Evolutionary conservation across 768 basidiomycete species (phyloP), one percentile per base, ranked within the genome.

Genomic region (Suillus sp.): DNA sequence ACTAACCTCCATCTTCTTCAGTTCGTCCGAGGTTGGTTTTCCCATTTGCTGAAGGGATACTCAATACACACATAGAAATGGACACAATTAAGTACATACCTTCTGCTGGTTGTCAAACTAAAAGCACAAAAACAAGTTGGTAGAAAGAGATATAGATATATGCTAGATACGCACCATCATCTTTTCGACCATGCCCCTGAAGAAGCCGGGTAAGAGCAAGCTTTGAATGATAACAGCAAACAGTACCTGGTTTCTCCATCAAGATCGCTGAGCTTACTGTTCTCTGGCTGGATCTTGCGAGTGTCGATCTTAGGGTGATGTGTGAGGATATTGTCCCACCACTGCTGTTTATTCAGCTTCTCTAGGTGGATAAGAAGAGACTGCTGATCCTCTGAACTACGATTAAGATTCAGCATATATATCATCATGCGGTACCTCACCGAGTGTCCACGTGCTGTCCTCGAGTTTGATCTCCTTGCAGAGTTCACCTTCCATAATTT

Each of bases 241-340:
- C n/a, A 45, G 38, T 68, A 90, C 93, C 93, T 87, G 1, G 96
- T 99, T 74, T 99, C 96, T 13, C 90, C 91, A 70, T 99, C 97
- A 25, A 99, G 84, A 71, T 99, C 97, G 73, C 95, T 92, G 60
- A 99, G 82, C 74, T 97, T 96, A 73, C 95, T 95, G 74, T 98
- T 96, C 70, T 90, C 87, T 2, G 97, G 97, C 70, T 91, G 89
- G 68, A 99, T 98, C 80, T 97, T 99, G 61, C 83, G 91, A 11
- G 95, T 97, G 71, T 99, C 92, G 81, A 99, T 90, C 81, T 95
- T 98, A 16, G 97, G 95, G 71, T 97, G 95, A 70, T 96, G 93
- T 2, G 90, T 91, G 58, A 99, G 79, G 66, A 99, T 90, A 74
- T 98, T 95, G 74, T 95, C 92, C 97, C 97, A 99, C 97, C 97